A percentile compares a stretch with the other conserved stretches of the same genome.
Conservation (phyloP, 129 eudicot species). For the Chrysanthemum makinoi region DNA sequence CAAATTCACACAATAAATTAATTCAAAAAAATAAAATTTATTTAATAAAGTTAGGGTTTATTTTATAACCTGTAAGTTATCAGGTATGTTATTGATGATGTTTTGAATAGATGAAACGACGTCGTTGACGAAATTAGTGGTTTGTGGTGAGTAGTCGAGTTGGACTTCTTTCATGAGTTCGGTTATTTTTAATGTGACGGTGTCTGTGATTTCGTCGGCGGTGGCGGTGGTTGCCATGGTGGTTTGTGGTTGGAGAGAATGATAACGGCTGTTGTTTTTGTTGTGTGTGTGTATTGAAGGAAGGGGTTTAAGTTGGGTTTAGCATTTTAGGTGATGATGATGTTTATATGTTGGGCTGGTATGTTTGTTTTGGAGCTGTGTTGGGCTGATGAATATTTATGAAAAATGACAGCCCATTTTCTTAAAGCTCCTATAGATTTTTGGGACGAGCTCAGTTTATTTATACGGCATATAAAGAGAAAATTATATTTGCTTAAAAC, state of each 20-base stretch:
- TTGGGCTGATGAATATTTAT: too few species aligned
- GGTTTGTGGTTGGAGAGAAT: conserved; percentile 16
- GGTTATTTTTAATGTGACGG: conserved; percentile 52
- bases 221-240: conserved; percentile 40
- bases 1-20: background rate
- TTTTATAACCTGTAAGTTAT: conserved; percentile 50
- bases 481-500: too few species aligned
- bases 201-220: conserved; percentile 36
- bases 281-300: too few species aligned
- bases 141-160: conserved; percentile 57
- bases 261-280: conserved; percentile 9
- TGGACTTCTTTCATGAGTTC: conserved; percentile 78
- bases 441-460: too few species aligned
- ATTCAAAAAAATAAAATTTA: background rate
- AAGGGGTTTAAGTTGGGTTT: conserved; percentile 19
- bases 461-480: too few species aligned
- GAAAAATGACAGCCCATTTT: too few species aligned
- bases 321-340: background rate
- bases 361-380: too few species aligned
- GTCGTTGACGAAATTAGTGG: conserved; percentile 43
- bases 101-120: conserved; percentile 52
- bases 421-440: too few species aligned
- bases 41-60: background rate
- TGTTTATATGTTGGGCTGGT: conserved; percentile 23
- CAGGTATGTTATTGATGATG: conserved; percentile 51